A percentile compares a stretch with the other conserved stretches of the same genome.
These are phyloP conservation scores for Nepenthes alata DNA, from an alignment of 179 eudicot species.

Conservation along the genomic window DNA sequence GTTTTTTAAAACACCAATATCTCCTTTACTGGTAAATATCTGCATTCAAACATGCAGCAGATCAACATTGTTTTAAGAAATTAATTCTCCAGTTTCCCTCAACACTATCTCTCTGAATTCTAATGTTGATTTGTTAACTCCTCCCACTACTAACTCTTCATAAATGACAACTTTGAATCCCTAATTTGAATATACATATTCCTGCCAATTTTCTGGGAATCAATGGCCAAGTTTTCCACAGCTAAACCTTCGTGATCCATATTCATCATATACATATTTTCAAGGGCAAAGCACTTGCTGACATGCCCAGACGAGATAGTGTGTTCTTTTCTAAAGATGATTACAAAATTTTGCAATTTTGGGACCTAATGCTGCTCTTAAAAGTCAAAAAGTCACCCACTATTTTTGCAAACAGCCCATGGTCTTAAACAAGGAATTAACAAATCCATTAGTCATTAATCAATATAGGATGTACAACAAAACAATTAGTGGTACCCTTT, in stretches of 20 bases:
- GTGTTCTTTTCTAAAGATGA: background rate
- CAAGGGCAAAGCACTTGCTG: no score
- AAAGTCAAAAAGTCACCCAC: background rate
- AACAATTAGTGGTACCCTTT: conserved; percentile 33
- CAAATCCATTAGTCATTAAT: background rate
- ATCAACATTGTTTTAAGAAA: background rate
- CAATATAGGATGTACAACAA: no score
- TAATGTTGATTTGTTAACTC: no score
- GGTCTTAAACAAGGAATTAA: background rate
- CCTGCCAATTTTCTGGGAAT: no score
- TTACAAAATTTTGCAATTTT: no score
- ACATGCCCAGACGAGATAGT: background rate
- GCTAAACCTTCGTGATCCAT: no score
- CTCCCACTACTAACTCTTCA: no score
- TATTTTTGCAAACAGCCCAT: background rate
- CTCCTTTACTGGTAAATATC: conserved; percentile 84
- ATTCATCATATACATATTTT: no score
- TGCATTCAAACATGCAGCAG: conserved; percentile 16
- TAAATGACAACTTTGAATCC: no score
- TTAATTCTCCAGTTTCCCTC: background rate
- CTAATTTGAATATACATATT: no score
- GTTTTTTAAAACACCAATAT: conserved; percentile 59
- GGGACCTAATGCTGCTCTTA: no score
- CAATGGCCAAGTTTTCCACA: no score
- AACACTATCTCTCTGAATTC: background rate